Evolutionary conservation across 2,329 filamentous ascomycete species (phyloP).

Genomic region (Verticillium zaregamsianum): DNA sequence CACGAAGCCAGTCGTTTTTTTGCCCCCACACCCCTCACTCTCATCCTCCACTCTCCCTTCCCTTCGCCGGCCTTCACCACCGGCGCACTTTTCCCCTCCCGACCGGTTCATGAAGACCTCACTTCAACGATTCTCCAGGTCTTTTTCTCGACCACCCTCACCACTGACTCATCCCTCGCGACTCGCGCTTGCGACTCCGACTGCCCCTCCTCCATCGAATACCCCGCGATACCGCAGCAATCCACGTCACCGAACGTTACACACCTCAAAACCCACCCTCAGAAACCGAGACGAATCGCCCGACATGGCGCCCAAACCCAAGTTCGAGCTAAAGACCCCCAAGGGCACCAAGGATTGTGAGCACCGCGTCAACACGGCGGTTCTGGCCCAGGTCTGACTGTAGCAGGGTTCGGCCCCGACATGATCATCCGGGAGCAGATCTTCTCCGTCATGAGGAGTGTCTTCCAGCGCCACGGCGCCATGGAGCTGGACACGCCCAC

Average conservation of each 20-base stretch:
- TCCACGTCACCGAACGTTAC: not conserved
- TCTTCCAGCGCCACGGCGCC: conserved; percentile 81
- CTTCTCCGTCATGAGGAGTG: conserved; percentile 68
- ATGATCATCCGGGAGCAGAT: conserved; percentile 79
- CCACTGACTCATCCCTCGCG: not conserved
- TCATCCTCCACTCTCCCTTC: not conserved
- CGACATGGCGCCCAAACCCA: conserved; percentile 36
- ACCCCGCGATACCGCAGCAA: not conserved
- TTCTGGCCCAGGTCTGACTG: not conserved
- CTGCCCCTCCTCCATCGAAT: not conserved
- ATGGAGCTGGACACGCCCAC: conserved; percentile 77
- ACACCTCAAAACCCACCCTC: not conserved
- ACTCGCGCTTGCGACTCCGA: not conserved
- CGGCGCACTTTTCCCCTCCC: not conserved
- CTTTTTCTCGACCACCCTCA: conserved; percentile 1
- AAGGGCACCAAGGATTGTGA: conserved; percentile 86
- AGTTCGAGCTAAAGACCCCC: conserved; percentile 76
- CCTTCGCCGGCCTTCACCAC: not conserved
- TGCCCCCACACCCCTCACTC: not conserved
- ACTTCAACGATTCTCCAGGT: not conserved
- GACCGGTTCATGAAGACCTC: not conserved
- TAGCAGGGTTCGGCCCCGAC: conserved; percentile 63
- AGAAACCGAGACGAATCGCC: conserved; percentile 3
- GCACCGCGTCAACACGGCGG: conserved; percentile 10
- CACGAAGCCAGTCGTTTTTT: not conserved